Evolutionary conservation across 2,329 filamentous ascomycete genomes (phyloP).

Genomic region (Phaeomoniella chlamydospora): DNA sequence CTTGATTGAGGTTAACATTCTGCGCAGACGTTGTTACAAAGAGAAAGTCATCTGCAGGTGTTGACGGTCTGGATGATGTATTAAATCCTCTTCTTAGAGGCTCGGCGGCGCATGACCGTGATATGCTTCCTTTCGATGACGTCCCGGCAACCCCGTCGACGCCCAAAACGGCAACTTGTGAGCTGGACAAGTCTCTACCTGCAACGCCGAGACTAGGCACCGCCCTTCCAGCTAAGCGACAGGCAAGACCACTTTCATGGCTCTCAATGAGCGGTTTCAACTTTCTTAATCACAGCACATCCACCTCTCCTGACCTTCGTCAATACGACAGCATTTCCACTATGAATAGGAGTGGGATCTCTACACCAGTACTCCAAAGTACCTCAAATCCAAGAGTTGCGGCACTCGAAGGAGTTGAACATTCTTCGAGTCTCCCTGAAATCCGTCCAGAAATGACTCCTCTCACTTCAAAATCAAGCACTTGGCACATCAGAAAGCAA

Average conservation of each 20-base stretch:
- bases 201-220: background rate
- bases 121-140: no score
- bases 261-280: conserved; percentile 2
- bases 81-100: background rate
- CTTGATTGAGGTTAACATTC: no score
- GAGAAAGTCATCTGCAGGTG: background rate
- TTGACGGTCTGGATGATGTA: background rate
- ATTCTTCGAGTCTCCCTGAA: no score
- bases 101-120: no score
- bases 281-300: no score
- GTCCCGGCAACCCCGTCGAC: no score
- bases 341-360: no score
- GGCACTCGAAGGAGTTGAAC: conserved; percentile 8
- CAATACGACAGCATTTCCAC: no score
- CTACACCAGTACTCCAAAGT: conserved; percentile 11
- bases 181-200: background rate
- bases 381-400: conserved; percentile 11
- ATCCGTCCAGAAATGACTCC: background rate
- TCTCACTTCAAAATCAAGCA: background rate
- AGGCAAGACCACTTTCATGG: conserved; percentile 9
- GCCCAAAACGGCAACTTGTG: no score
- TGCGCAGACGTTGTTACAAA: no score
- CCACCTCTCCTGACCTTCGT: no score
- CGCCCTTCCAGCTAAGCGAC: background rate
- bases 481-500: no score